Evolutionary conservation across 2,329 filamentous ascomycete genomes (phyloP), one percentile per base, ranked within the genome.

Genomic region (Aspergillus sp.): DNA sequence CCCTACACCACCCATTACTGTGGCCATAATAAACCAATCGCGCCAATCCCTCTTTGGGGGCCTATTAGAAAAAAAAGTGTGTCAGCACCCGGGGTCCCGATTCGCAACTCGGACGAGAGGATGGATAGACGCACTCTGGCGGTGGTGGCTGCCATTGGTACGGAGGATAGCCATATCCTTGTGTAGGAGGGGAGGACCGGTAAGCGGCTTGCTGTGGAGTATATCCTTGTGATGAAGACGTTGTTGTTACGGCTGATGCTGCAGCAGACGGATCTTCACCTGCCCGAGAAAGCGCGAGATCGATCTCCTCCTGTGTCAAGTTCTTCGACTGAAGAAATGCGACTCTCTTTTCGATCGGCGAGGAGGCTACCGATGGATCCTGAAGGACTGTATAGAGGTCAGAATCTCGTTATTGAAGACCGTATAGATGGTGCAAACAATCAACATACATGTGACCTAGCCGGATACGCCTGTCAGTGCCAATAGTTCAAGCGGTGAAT

Each of bases 21-120:
- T 98, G 6, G 93, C 93, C 89, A 97, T 95, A 69, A 98, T 97
- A 71, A 98, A 98, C 87, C 90, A 97, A 66, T 98, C 93, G 52
- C 94, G 81, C 93, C 93, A 98, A 71, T 98, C 93, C 62, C 93
- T 79, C 64, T 83, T 84, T 3, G 90, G 90, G 2, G 83, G 71
- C 52, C 71, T 74, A 19, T 19, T 19, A 19, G 17, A 38, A 10
- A 2, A 39, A 20, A 10, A 30, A 39, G 12, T 3, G 19, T 22
- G 17, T 39, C 5, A 39, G 37, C 10, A 39, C 15, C 19, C 10
- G 22, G 19, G 37, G 17, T 13, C 10, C 7, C 37, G 17, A 37
- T 30, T 30, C 25, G 10, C 33, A 13, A 37, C 33, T 19, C 7
- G 37, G 37, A 9, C 37, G 37, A 39, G 10, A 39, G 7, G 5